Conservation (phyloP, 352 stramenopile species). For the Phytophthora syringae region DNA sequence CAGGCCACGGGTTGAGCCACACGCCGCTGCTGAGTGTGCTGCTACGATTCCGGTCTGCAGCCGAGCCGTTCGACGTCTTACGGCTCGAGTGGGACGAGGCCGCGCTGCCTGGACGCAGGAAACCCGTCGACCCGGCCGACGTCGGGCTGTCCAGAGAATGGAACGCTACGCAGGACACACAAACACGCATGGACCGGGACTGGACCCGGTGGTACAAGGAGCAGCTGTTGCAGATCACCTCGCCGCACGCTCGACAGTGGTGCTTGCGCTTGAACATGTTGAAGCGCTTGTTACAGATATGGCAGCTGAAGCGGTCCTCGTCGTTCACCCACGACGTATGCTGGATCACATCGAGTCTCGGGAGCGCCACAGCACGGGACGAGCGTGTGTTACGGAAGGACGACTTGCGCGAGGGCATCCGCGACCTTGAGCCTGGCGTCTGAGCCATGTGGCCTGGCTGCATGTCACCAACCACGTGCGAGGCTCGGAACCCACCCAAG, state of each 20-base stretch:
- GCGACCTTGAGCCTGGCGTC: conserved; percentile 30
- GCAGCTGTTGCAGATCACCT: conserved; percentile 89
- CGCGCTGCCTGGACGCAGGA: conserved; percentile 40
- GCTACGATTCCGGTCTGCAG: conserved; percentile 44
- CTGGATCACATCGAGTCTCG: conserved; percentile 78
- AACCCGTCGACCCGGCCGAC: conserved; percentile 54
- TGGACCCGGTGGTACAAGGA: conserved; percentile 86
- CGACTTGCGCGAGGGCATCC: conserved; percentile 64
- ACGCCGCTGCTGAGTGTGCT: conserved; percentile 67
- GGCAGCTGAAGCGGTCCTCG: conserved; percentile 84
- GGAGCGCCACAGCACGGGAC: conserved; percentile 75
- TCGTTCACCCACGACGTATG: conserved; percentile 88
- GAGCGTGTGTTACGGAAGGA: conserved; percentile 81
- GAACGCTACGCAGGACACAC: conserved; percentile 84
- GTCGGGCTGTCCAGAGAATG: conserved; percentile 83
- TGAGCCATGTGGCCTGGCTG: conserved; percentile 28
- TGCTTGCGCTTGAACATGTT: conserved; percentile 91
- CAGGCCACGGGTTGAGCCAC: conserved; percentile 85
- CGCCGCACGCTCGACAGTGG: conserved; percentile 84
- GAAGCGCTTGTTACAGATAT: conserved; percentile 91
- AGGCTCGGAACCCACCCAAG: conserved; percentile 39
- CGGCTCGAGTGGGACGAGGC: conserved; percentile 47
- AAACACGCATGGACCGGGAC: conserved; percentile 86
- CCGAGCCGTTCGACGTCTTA: conserved; percentile 68
- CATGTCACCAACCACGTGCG: conserved; percentile 52